Base-by-base conservation (phyloP, 176 grass and related monocot genomes). In the Phoenix dactylifera region DNA sequence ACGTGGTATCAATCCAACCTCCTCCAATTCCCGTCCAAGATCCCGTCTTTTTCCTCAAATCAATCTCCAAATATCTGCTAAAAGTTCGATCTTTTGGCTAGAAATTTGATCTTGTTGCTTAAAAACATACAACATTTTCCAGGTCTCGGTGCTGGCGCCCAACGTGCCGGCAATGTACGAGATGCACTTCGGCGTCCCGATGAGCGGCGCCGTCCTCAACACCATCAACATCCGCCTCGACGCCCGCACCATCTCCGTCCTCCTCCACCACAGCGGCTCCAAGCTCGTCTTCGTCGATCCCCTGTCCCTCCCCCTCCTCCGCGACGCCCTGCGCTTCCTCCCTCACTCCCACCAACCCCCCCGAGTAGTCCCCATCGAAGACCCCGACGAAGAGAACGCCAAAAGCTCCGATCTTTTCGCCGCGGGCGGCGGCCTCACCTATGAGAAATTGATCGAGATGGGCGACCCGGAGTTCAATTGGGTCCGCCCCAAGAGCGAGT, bases 91-190 rank as follows among this genome's bases (percentile, higher is more conserved):
- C 14, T 35, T 32, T 16, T 20, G 24, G 1, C 51, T 4, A 7
- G 20, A 39, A 16, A 16, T 4, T 32, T 24, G 26, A 10, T 57
- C 24, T 39, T 56, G 65, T 44, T 44, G 35, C 35, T 44, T 14
- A 12, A 35, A 44, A 7, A 6, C 28, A 0, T 44, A 12, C 2
- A 44, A 44, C 9, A 20, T 2, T 2, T 0, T 22, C 28, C n/a
- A 95, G 90, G 90, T 95, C 7, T 95, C 90, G 0, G 80, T 82
- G 71, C 59, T 95, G 35, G 19, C 85, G 22, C 90, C 86, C 0
- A 95, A 95, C 60, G 71, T 95, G 18, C 90, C 90, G 58, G 90
- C 90, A 9, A 87, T 90, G 90, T 95, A 95, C 71, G 91, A 95
- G 77, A 65, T 68, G 86, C 86, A 95, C 22, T 95, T 95, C 59